Evolutionary conservation across 2,329 filamentous ascomycete species (phyloP), one percentile per base, ranked within the genome.

Genomic region (Neofusicoccum parvum): DNA sequence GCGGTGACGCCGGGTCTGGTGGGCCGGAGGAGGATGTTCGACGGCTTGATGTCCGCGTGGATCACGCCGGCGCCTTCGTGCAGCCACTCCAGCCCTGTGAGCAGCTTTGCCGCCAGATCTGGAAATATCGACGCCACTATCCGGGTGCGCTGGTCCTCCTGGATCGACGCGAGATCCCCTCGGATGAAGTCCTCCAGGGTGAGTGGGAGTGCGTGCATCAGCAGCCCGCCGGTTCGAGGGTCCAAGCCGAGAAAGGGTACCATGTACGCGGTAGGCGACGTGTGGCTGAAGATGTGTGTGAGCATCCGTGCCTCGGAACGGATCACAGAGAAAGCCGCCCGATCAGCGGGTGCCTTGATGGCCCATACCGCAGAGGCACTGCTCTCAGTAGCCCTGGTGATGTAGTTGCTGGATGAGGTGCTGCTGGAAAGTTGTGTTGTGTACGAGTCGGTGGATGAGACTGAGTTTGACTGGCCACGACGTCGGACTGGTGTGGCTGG

Each of bases 21-120:
- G 3, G 67, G 63, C 67, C 68, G 70, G 59, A 81, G 70, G 41
- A 83, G 75, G 50, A 83, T 76, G 70, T 83, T 83, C 1, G 75
- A 75, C 1, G 81, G 80, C 70, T 83, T 83, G 72, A 83, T 78
- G 65, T 83, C 81, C 5, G 79, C 81, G 65, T 80, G 78, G 1
- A 80, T 74, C 56, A 81, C 76, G 23, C 72, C 73, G 32, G 76
- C 73, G 7, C 70, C 65, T 53, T 80, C 76, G 64, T 65, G 62
- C 34, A 83, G 69, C 75, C 80, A 82, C 3, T 73, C 73, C 3
- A 83, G 72, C 20, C 79, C 79, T 43, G 71, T 70, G 36, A 81
- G 72, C 6, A 83, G 74, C 41, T 77, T 71, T 27, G 70, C 67
- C 0, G 80, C 79, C 7, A 83, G 70, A n/a, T 66, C 54, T 1